phyloP scores from a whole-genome alignment of 176 grass and related monocot genomes.

The Triticum urartu region DNA sequence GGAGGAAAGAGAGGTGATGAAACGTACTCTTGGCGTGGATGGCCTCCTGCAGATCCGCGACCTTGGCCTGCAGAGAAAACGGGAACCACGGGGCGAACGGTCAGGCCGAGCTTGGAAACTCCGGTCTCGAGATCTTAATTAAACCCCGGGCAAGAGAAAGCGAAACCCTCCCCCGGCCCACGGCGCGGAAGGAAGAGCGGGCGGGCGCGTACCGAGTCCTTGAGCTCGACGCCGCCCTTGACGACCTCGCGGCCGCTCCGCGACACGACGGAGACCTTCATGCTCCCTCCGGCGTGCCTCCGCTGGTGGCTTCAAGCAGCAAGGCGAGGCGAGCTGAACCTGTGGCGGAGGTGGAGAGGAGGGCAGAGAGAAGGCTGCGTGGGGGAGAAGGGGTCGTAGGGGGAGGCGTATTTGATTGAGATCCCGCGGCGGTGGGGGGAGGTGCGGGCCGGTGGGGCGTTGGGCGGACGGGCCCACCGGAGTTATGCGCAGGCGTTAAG shows the following conservation, averaged over 20 bases:
- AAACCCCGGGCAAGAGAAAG: not conserved
- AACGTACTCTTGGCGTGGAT: constrained; percentile 69
- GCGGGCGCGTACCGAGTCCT: constrained; percentile 37
- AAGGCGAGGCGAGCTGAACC: not conserved
- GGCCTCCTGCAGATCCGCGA: constrained; percentile 84
- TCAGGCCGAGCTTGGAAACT: no score
- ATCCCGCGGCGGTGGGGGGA: not conserved
- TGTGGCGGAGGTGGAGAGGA: not conserved
- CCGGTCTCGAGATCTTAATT: no score
- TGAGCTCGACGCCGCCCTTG: constrained; percentile 83
- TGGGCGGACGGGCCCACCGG: constrained; percentile 30
- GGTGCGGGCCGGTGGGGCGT: constrained; percentile 19
- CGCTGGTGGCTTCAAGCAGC: not conserved
- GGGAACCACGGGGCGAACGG: no score
- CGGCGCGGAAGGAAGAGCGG: no score
- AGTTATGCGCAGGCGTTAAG: constrained; percentile 25
- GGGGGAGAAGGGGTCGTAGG: not conserved
- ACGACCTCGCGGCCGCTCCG: constrained; percentile 78
- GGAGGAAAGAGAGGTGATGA: not conserved
- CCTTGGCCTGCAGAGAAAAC: constrained; percentile 69
- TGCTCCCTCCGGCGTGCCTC: not conserved
- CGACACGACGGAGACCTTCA: constrained; percentile 78
- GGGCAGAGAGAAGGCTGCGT: not conserved
- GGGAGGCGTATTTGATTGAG: constrained; percentile 38
- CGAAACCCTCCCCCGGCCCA: no score